Conservation (phyloP, 257 asterid species). For the Primulina tabacum region DNA sequence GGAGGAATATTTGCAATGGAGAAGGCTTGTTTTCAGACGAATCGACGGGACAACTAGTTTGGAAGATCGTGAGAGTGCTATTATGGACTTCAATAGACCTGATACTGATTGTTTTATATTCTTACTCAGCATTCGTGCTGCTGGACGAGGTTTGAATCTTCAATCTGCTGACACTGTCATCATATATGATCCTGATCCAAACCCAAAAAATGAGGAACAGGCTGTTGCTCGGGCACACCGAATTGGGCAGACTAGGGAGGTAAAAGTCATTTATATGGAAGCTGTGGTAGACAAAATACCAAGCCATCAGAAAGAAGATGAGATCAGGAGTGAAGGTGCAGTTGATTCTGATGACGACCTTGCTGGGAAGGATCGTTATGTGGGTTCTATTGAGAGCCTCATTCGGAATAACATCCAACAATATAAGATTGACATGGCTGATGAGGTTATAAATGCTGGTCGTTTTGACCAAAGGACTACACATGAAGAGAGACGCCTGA, state of each 20-base stretch:
- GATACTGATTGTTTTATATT: conserved; percentile 89
- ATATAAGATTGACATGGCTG: conserved; percentile 99
- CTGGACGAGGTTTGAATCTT: conserved; percentile 97
- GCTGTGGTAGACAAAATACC: conserved; percentile 92
- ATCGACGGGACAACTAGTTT: conserved; percentile 96
- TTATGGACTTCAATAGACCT: conserved; percentile 87
- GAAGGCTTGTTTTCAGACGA: conserved; percentile 88
- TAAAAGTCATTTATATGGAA: conserved; percentile 94
- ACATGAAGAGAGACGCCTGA: conserved; percentile 95
- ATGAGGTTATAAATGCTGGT: conserved; percentile 99
- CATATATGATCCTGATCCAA: conserved; percentile 99
- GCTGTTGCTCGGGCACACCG: conserved; percentile 99
- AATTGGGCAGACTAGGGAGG: conserved; percentile 98
- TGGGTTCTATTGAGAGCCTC: conserved; percentile 94
- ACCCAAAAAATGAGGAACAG: conserved; percentile 99
- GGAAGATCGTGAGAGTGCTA: conserved; percentile 99
- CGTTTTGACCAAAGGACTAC: conserved; percentile 99
- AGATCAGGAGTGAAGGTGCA: conserved; percentile 63
- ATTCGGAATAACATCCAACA: conserved; percentile 96
- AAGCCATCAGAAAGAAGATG: conserved; percentile 95
- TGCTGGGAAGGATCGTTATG: conserved; percentile 91
- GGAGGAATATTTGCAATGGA: conserved; percentile 98
- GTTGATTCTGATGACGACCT: conserved; percentile 96
- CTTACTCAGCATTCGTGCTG: conserved; percentile 99
- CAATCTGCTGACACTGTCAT: conserved; percentile 98